Evolutionary conservation across 352 stramenopile genomes (phyloP), one percentile per base, ranked within the genome.

Genomic region (Plasmopara halstedii): DNA sequence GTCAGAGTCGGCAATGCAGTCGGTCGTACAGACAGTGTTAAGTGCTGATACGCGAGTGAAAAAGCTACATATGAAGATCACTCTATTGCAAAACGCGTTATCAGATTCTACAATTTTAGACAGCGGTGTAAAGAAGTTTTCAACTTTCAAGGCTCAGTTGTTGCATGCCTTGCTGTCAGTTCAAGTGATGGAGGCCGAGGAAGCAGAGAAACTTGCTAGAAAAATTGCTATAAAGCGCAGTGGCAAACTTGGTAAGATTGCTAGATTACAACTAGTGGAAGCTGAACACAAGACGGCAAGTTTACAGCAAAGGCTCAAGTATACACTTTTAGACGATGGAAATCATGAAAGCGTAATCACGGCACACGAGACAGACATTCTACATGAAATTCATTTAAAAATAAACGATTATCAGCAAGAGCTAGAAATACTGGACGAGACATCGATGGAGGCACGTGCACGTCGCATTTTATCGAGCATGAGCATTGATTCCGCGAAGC

Each of bases 401-500:
- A 50, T 64, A 14, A 49, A 76, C 8, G 39, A 64, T 26, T 80
- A 65, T 39, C 68, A 78, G 17, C 56, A 69, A 23, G 53, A 54
- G 8, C 45, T 83, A 15, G 74, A 78, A 41, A 29, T 65, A 14
- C 48, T 81, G 19, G 65, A 80, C 38, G 66, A 80, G 53, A 46
- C 61, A 32, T 75, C 70, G 2, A 79, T 76, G 62, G 71, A 83
- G 35, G 63, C 66, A 0, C 56, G 68, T 7, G 71, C 68, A 9
- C 54, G 71, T 0, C 60, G 62, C 15, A 83, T 83, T 33, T 34
- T 83, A 14, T 37, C 42, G 4, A 77, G 56, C 46, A 83, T 83
- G 58, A 58, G 88, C 47, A 89, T 98, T 53, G 82, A 73, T 21
- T 33, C 68, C 17, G 64, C 68, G 6, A 95, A 95, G 64, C 92